phyloP scores from a whole-genome alignment of 768 basidiomycete genomes.

The Clitopilus passeckerianus region DNA sequence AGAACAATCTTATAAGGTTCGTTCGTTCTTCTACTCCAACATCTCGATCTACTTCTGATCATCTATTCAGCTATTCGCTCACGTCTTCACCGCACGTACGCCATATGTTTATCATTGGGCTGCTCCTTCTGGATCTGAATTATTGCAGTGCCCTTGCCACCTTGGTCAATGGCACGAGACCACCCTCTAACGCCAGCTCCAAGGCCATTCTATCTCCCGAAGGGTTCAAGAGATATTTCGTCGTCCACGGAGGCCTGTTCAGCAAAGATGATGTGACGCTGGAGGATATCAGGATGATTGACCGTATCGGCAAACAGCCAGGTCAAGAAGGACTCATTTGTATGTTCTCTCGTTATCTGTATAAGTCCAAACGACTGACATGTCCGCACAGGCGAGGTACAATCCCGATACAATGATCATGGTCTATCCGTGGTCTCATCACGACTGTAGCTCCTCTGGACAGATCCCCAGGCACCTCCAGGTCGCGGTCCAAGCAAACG shows the following conservation, averaged over 20 bases:
- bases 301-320: conserved; percentile 85
- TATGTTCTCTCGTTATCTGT: conserved; percentile 31
- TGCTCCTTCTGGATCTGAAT: not conserved
- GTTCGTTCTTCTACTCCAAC: not conserved
- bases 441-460: conserved; percentile 75
- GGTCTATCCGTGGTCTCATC: not conserved
- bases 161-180: conserved; percentile 71
- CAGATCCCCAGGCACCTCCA: conserved; percentile 84
- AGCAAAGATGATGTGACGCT: conserved; percentile 93
- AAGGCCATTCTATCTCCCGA: conserved; percentile 75
- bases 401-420: not conserved
- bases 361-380: conserved; percentile 5
- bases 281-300: conserved; percentile 86
- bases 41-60: not conserved
- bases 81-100: conserved; percentile 88
- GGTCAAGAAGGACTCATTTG: conserved; percentile 96
- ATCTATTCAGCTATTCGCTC: conserved; percentile 69
- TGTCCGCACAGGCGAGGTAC: conserved; percentile 55
- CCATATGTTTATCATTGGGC: not conserved
- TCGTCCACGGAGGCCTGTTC: conserved; percentile 96
- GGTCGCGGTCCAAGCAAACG: conserved; percentile 97
- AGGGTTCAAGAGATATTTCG: conserved; percentile 84
- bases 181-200: conserved; percentile 32
- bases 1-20: conserved; percentile 88
- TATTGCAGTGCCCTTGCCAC: conserved; percentile 77